Evolutionary conservation across 371 early-diverging fungal species (phyloP), one percentile per base, ranked within the genome.

Genomic region (Syncephalis plumigaleata): DNA sequence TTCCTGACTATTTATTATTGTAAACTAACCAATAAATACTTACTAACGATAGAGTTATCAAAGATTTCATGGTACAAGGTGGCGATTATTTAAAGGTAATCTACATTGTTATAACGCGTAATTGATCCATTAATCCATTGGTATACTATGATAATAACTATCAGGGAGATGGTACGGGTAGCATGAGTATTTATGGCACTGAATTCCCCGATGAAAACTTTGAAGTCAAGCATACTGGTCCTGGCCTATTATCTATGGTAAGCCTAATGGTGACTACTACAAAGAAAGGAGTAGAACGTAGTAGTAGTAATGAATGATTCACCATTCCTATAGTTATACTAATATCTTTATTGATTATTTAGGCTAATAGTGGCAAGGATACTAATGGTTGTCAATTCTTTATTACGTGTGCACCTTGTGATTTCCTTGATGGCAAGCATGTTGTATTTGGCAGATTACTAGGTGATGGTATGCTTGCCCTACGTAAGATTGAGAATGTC

Each of bases 61-160:
- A 87, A 64, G 82, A 87, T 44, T 99, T 98, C 65, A 98, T 99
- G 94, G 77, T 96, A 3, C 99, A 99, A 60, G 99, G 99, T 25
- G 99, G 99, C 17, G 99, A 99, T 61, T 92, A 98, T 51, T 42
- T 86, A 17, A 84, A 80, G 65, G 77, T 73, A 55, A 38, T 51
- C 52, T 13, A 17, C 36, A 21, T 16, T 0, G 18, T 36, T 25
- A 23, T 31, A 16, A 17, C 8, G n/a, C 4, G 5, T 40, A 16
- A 3, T 40, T 4, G 4, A 40, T 3, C 5, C 22, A 15, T 26
- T 26, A 45, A 59, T 65, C 52, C 54, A 56, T 52, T 56, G 55
- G 52, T 20, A 40, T 9, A 40, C 9, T 13, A n/a, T 40, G 9
- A 16, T 4, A 21, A 25, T 44, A 9, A 45, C n/a, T 21, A 15